Evolutionary conservation across 169 alveolate species (phyloP), one percentile per base, ranked within the genome.

Genomic region (Cryptosporidium viatorum): DNA sequence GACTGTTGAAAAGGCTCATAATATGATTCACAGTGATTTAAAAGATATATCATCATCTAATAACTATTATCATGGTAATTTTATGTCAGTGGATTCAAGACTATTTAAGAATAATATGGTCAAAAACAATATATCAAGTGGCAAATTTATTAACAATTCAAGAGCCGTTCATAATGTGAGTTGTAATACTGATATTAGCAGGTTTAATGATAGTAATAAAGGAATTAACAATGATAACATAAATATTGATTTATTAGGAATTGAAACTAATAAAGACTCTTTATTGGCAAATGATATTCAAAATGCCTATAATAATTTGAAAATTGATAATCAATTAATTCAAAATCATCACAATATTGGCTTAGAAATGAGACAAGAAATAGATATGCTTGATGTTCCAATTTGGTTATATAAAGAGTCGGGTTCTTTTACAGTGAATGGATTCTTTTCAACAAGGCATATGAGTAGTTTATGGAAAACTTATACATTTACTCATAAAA

Each of bases 321-420:
- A n/a, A n/a, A 26, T 59, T 59, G 69, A 59, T 59, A 59, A 16
- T 18, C 69, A 59, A 59, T 31, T 59, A 0, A 59, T 59, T 59
- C 16, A 59, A 59, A 31, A 31, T 59, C 8, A 59, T 3, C 69
- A 23, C 10, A 48, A 48, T 1, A 23, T 59, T 59, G 21, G 69
- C 21, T 23, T 59, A 5, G 69, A 59, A 31, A 31, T 59, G 14
- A 31, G 21, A n/a, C 69, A 23, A 21, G 69, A 48, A 48, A 48
- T 48, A 48, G 55, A 48, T 48, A 3, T 48, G 55, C 55, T 48
- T 48, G 62, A 74, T 16, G 39, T 14, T 6, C 86, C 86, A 21
- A 33, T 74, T 10, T 74, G 86, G 86, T 23, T 74, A 33, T 74
- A 55, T 33, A 74, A 58, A 21, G 86, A 74, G 6, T 26, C 39